Conservation (phyloP, 768 basidiomycete genomes). For the Lentinula boryana region DNA sequence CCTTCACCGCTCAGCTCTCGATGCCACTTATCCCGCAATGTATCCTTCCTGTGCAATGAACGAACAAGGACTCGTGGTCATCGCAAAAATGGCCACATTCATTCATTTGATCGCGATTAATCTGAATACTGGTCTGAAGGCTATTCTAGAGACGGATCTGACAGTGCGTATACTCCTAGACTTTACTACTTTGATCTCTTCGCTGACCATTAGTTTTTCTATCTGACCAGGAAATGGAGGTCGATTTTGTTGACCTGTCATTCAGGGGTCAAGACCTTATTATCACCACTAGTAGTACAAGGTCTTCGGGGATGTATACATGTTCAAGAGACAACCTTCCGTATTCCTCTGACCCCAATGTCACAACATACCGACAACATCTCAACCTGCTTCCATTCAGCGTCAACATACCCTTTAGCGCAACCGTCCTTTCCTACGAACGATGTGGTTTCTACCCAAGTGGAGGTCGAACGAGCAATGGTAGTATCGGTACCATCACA, state of each 20-base stretch:
- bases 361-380: not conserved
- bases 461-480: not conserved
- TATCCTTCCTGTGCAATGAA: conserved; percentile 3
- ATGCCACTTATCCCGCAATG: not conserved
- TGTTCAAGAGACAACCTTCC: not conserved
- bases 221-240: not conserved
- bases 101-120: not conserved
- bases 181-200: not conserved
- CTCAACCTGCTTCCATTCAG: not conserved
- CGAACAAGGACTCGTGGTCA: not conserved
- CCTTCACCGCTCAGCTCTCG: not conserved
- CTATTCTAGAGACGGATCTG: not conserved
- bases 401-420: not conserved
- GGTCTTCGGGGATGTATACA: not conserved
- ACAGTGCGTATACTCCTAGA: not conserved
- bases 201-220: not conserved
- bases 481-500: not conserved
- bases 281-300: not conserved
- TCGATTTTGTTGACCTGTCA: not conserved
- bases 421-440: not conserved
- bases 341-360: not conserved
- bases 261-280: not conserved
- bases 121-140: not conserved
- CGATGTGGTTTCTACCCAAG: not conserved
- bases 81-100: not conserved